A percentile compares a stretch with the other conserved stretches of the same genome.
Evolutionary conservation across 2,329 filamentous ascomycete genomes (phyloP).

Genomic region (Monosporascus sp.): DNA sequence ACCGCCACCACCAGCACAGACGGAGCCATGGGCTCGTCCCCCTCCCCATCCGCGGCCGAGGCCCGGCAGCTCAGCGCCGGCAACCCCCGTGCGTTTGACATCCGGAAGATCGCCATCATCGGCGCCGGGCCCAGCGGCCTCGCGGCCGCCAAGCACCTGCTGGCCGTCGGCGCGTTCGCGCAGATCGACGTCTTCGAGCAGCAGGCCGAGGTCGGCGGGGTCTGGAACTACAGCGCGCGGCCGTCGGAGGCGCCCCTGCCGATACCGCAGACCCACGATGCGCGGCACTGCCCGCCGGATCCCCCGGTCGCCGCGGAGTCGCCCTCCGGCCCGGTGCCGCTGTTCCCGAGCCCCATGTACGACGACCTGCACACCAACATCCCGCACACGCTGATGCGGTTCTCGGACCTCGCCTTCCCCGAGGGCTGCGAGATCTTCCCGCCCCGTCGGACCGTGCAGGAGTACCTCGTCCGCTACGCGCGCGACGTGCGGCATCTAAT

Average conservation of each 20-base stretch:
- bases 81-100: conserved; percentile 32
- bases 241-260: conserved; percentile 37
- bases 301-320: conserved; percentile 48
- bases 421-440: conserved; percentile 67
- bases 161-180: conserved; percentile 62
- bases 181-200: conserved; percentile 79
- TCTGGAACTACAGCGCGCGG: conserved; percentile 72
- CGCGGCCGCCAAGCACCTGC: conserved; percentile 73
- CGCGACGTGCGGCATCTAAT: conserved; percentile 62
- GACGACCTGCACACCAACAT: conserved; percentile 82
- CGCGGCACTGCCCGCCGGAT: conserved; percentile 53
- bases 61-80: neutral
- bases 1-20: too few species aligned
- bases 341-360: conserved; percentile 82
- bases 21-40: conserved; percentile 14
- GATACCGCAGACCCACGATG: conserved; percentile 62
- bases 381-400: conserved; percentile 74
- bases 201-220: conserved; percentile 67
- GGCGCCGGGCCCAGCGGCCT: conserved; percentile 80
- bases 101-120: conserved; percentile 67
- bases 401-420: conserved; percentile 64
- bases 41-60: neutral
- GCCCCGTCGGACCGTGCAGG: conserved; percentile 60
- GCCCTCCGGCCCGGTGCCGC: conserved; percentile 32
- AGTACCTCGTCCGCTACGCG: conserved; percentile 71